Base-by-base conservation (phyloP, 1,139 yeast species). In the Yamadazyma oceani region DNA sequence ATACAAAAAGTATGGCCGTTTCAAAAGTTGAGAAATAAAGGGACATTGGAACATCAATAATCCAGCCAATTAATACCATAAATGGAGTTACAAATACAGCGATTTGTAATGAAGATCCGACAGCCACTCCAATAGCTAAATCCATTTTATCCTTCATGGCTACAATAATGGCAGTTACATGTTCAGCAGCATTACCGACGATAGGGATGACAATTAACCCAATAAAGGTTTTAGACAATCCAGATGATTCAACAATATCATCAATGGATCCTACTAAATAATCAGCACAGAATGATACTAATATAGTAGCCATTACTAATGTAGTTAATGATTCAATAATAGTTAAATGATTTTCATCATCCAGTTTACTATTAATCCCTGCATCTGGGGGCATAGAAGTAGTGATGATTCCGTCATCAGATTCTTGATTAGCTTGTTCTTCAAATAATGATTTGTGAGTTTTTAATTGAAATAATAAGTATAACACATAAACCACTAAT, bases 111-210 rank as follows among this genome's bases (percentile, higher is more conserved):
- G 97, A 88, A 4, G 95, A 85, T n/a, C 98, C 98, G 46, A 92
- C 82, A 8, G 98, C 97, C 35, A 92, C 97, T 40, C 97, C 96
- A 51, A 94, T 79, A 9, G 98, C 97, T 48, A 92, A 75, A 60
- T 92, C 97, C 97, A 94, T 92, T 65, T 94, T 92, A 64, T 92
- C 88, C 64, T 89, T 89, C 78, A 83, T 80, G 21, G 98, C 97
- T 35, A 92, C 97, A 45, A 88, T 77, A 34, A 92, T 85, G 2
- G 97, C 96, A 13, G 97, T 92, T 35, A 87, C 97, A 60, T 92
- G 98, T 64, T 92, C 98, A 11, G 98, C 97, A 2, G 98, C 98
- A 55, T 92, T 92, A 41, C 98, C 98, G 22, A 92, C 97, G 46
- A 94, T 90, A 34, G 98, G 98, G 45, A 92, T 82, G 35, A 92